Percentiles rank a stretch among this genome's conserved stretches.
phyloP scores from a whole-genome alignment of 371 early-diverging fungal species.

The Saksenaea oblongispora region DNA sequence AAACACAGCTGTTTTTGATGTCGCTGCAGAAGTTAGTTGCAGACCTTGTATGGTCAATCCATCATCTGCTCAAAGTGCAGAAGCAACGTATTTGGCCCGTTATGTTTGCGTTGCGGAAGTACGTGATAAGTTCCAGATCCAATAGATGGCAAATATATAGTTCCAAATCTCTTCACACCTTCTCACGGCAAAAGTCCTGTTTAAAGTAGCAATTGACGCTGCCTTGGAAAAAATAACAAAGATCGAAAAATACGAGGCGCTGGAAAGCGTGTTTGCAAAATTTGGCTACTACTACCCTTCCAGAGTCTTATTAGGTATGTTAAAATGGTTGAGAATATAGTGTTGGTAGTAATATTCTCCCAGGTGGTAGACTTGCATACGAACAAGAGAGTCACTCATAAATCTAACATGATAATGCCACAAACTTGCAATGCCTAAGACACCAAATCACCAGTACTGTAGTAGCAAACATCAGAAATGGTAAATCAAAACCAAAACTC shows the following conservation, averaged over 20 bases:
- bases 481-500: too few relatives aligned
- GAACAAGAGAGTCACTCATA: too few relatives aligned
- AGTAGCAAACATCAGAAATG: too few relatives aligned
- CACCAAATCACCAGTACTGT: too few relatives aligned
- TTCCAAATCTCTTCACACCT: too few relatives aligned
- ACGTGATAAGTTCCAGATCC: background rate
- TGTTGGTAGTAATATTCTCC: too few relatives aligned
- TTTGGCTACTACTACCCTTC: background rate
- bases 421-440: too few relatives aligned
- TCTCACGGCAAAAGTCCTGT: background rate
- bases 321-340: background rate
- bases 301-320: background rate
- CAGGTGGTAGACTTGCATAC: too few relatives aligned
- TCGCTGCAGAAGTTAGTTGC: background rate
- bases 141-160: too few relatives aligned
- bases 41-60: background rate
- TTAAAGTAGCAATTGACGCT: background rate
- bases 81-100: background rate
- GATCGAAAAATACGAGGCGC: background rate
- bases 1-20: background rate
- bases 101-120: too few relatives aligned
- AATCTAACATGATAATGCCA: too few relatives aligned
- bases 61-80: background rate
- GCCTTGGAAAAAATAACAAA: background rate
- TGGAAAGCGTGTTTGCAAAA: background rate